Conservation (phyloP, 495 filamentous ascomycete genomes). For the Daldinia caldariorum region DNA sequence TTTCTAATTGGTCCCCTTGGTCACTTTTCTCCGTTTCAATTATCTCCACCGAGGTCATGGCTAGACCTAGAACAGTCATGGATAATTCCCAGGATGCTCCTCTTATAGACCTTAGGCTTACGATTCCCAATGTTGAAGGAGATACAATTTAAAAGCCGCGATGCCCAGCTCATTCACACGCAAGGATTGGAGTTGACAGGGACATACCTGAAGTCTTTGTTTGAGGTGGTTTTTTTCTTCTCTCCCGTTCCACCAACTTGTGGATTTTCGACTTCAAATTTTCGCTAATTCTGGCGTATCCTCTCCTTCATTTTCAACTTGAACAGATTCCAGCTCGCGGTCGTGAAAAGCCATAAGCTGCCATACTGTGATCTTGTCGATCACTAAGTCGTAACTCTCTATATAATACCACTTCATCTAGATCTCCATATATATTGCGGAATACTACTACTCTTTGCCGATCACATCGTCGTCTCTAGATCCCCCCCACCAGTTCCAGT, state of each 20-base stretch:
- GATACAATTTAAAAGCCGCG: slow-evolving; percentile 27
- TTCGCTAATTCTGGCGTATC: background rate
- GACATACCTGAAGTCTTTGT: background rate
- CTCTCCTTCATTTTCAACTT: slow-evolving; percentile 7
- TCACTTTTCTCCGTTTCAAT: slow-evolving; percentile 36
- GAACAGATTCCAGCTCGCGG: slow-evolving; percentile 28
- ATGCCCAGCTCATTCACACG: slow-evolving; percentile 16
- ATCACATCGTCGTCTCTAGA: slow-evolving; percentile 21
- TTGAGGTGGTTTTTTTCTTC: background rate
- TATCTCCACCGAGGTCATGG: slow-evolving; percentile 19
- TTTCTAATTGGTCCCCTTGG: slow-evolving; percentile 34
- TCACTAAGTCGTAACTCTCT: slow-evolving; percentile 4
- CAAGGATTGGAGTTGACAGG: slow-evolving; percentile 9
- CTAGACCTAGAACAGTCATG: slow-evolving; percentile 24
- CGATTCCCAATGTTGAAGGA: slow-evolving; percentile 7
- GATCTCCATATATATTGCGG: slow-evolving; percentile 19
- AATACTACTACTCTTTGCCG: slow-evolving; percentile 20
- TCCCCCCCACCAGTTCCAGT: slow-evolving; percentile 30
- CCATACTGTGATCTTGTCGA: slow-evolving; percentile 12
- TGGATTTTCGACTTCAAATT: slow-evolving; percentile 3
- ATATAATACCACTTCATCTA: background rate
- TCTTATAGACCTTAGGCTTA: slow-evolving; percentile 24
- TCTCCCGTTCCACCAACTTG: background rate
- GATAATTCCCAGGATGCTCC: slow-evolving; percentile 11
- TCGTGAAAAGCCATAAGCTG: background rate